Evolutionary conservation across 2,329 filamentous ascomycete species (phyloP).

Genomic region (Beauveria bassiana): DNA sequence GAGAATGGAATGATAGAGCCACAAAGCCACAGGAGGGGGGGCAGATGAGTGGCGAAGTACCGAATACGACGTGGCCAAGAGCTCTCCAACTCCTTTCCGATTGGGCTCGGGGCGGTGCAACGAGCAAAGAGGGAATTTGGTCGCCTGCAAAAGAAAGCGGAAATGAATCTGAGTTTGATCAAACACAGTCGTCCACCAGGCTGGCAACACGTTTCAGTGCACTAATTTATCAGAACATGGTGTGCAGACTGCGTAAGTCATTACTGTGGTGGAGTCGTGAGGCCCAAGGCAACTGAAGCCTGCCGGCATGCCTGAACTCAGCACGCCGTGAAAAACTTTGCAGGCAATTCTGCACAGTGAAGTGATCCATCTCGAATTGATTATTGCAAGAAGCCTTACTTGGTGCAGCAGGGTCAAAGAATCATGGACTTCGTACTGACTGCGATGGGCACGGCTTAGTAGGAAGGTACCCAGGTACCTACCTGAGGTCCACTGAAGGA

Average conservation of each 20-base stretch:
- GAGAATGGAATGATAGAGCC: neutral
- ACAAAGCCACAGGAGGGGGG: neutral
- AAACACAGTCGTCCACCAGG: neutral
- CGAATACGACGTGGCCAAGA: neutral
- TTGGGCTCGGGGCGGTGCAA: neutral
- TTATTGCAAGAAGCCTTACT: no score
- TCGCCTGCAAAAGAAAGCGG: neutral
- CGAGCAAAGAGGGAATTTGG: neutral
- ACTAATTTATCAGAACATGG: no score
- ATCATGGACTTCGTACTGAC: no score
- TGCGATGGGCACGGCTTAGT: no score
- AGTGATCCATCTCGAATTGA: no score
- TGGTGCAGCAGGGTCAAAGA: no score
- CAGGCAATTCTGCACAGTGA: no score
- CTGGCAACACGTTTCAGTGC: neutral
- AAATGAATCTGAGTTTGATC: neutral
- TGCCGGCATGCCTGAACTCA: no score
- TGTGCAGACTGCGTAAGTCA: neutral
- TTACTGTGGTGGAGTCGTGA: neutral
- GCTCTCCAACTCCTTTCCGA: neutral
- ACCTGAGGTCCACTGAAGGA: no score
- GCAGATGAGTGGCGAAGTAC: conserved; percentile 4
- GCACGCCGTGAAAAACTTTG: no score
- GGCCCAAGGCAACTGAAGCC: no score
- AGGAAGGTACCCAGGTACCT: no score